A percentile compares a stretch with the other conserved stretches of the same genome.
These are phyloP conservation scores for Bruguiera hainesii DNA, from an alignment of 441 rosid genomes.

Conservation along the genomic window DNA sequence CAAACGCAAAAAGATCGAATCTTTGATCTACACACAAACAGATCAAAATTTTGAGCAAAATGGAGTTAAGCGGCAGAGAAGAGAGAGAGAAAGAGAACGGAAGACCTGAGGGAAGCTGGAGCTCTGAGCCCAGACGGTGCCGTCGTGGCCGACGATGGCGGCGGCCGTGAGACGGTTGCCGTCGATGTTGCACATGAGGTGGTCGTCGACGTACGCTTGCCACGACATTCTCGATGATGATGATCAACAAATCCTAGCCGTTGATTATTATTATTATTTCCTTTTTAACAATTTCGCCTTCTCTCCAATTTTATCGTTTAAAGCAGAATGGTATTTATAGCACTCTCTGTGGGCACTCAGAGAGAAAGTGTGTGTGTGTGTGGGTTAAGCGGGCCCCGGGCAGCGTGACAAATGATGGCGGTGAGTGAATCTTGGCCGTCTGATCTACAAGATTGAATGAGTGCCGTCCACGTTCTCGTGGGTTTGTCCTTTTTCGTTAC, in stretches of 20 bases:
- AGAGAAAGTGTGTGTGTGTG: neutral
- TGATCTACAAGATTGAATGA: constrained; percentile 20
- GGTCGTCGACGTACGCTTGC: constrained; percentile 89
- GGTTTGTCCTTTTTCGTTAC: neutral
- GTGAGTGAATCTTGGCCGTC: constrained; percentile 16
- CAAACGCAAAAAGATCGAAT: neutral
- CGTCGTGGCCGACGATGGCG: constrained; percentile 82
- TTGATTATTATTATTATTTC: neutral
- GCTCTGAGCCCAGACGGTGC: constrained; percentile 91
- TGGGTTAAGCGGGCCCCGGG: constrained; percentile 16
- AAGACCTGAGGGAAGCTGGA: constrained; percentile 64
- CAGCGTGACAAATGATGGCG: neutral
- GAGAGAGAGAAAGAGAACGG: neutral
- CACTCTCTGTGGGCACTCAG: neutral
- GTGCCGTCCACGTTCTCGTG: constrained; percentile 33
- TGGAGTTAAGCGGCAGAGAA: neutral
- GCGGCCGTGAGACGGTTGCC: constrained; percentile 63
- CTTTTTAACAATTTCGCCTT: neutral
- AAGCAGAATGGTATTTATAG: constrained; percentile 24
- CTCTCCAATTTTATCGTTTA: constrained; percentile 9
- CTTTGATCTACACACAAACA: constrained; percentile 12
- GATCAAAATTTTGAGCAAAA: constrained; percentile 3
- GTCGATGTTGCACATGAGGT: constrained; percentile 78
- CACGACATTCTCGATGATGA: constrained; percentile 60
- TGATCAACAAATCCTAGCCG: constrained; percentile 7